Conservation (phyloP, 2,329 filamentous ascomycete species). For the Paecilomyces dactylethromorphus region DNA sequence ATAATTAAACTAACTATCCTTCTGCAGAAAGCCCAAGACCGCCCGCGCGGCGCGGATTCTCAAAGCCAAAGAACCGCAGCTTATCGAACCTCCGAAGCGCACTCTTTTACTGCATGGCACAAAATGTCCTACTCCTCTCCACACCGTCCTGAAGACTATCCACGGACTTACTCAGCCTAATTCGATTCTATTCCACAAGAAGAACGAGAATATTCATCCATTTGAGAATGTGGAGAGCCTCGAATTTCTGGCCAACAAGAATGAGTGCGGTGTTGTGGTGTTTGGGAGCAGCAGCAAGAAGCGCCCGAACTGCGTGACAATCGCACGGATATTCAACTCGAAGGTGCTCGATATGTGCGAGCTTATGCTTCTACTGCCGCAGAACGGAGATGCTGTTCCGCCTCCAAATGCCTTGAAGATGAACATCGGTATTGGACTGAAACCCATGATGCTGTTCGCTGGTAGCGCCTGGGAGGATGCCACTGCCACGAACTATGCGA, state of each 20-base stretch:
- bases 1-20: not conserved
- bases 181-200: constrained; percentile 90
- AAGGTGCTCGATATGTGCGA: constrained; percentile 95
- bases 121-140: constrained; percentile 72
- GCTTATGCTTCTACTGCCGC: constrained; percentile 70
- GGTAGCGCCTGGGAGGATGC: constrained; percentile 82
- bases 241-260: constrained; percentile 95
- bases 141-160: constrained; percentile 79
- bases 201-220: constrained; percentile 81
- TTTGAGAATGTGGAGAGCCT: constrained; percentile 85
- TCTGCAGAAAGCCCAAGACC: constrained; percentile 59
- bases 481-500: constrained; percentile 69
- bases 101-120: constrained; percentile 86
- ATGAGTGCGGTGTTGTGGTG: constrained; percentile 79
- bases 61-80: constrained; percentile 86
- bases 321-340: constrained; percentile 75
- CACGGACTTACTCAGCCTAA: constrained; percentile 77
- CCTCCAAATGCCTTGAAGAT: constrained; percentile 52
- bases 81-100: constrained; percentile 81
- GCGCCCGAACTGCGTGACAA: constrained; percentile 81
- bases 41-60: constrained; percentile 92
- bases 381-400: constrained; percentile 39
- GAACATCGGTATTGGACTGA: constrained; percentile 65
- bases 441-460: constrained; percentile 86
- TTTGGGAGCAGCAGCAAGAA: constrained; percentile 89